phyloP scores from a whole-genome alignment of 75 land plant species.

The Chamaecyparis obtusa region DNA sequence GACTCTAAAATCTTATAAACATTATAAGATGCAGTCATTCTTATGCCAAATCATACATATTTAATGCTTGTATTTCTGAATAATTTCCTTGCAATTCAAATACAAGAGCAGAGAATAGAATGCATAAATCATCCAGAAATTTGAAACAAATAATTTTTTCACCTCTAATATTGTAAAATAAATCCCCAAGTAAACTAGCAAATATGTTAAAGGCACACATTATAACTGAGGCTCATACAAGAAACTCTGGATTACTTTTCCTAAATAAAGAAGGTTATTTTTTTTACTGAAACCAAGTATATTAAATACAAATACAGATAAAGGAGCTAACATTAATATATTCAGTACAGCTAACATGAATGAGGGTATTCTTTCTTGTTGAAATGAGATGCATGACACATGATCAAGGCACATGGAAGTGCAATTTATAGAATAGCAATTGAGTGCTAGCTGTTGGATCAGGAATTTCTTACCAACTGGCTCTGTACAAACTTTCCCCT shows the following conservation, averaged over 20 bases:
- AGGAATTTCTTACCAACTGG: conserved; percentile 32
- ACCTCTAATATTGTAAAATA: neutral
- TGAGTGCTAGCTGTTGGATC: neutral
- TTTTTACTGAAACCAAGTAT: neutral
- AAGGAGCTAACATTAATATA: neutral
- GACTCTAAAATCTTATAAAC: neutral
- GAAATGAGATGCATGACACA: neutral
- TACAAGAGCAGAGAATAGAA: neutral
- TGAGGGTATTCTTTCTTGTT: neutral
- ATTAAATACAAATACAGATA: neutral
- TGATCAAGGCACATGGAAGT: neutral
- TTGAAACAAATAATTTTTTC: neutral
- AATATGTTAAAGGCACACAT: neutral
- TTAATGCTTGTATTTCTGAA: neutral
- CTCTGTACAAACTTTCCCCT: conserved; percentile 36
- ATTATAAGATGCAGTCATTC: neutral
- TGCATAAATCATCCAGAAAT: neutral
- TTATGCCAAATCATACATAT: neutral
- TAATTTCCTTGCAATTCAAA: neutral
- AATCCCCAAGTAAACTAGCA: neutral
- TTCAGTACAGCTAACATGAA: neutral
- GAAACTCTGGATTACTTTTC: neutral
- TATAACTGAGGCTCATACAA: neutral
- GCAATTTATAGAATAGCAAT: neutral
- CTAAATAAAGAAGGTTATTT: neutral